Evolutionary conservation across 495 filamentous ascomycete genomes (phyloP), one percentile per base, ranked within the genome.

Genomic region (Xylaria intraflava): DNA sequence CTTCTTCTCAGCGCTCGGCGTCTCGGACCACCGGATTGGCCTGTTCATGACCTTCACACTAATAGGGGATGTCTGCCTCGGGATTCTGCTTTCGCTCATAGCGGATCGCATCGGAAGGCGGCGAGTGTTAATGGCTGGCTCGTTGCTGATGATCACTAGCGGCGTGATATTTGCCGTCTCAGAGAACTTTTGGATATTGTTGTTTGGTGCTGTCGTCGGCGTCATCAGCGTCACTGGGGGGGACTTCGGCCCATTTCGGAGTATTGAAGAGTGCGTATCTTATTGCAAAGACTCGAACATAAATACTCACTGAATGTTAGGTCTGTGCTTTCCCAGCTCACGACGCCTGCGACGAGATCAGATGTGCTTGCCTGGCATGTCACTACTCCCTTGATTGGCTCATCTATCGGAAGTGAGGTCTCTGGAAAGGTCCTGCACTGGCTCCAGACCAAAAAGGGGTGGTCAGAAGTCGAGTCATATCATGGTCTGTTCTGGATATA

Each of bases 41-140:
- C 73, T 90, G 4, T 93, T 95, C 67, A 95, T 95, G 88, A 90
- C 87, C 3, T 69, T 92, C 43, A 95, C 90, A 0, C 69, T 94
- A 48, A 69, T 87, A 16, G 89, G 90, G 24, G 90, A 95, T 72
- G 84, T 88, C 1, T 57, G 83, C 23, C 84, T 94, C 51, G 89
- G 87, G 46, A 82, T 90, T 17, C 60, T 85, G 22, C 75, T 95
- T 22, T 90, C 89, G 0, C 69, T 89, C 2, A 80, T 86, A 51
- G 88, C 89, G 2, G 89, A 94, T 72, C 67, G 74, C 1, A 66
- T 90, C 46, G 89, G 89, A 10, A 76, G 89, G 46, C 81, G 83
- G 51, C 77, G 73, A 5, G 82, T 86, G n/a, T 68, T 94, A n/a
- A 65, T 79, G 1, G 59, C 85, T 9, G 89, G 89, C 0, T 85